Percentiles rank a stretch among this genome's conserved stretches.
phyloP scores from a whole-genome alignment of 2,329 filamentous ascomycete species.

The Chrysoporthe austroafricana region DNA sequence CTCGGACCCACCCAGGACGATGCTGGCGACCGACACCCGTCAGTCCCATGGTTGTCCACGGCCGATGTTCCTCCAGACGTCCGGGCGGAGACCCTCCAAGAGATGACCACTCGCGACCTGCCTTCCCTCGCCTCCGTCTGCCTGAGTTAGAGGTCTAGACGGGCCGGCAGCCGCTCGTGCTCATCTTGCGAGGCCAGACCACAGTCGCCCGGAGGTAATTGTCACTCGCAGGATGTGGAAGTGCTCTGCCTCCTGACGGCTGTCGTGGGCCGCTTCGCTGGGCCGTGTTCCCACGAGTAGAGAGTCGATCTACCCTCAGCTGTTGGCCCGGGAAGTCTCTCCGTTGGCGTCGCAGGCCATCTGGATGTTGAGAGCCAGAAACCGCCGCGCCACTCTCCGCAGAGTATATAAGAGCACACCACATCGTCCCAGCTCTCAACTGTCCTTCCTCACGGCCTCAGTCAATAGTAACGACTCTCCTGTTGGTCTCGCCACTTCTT shows the following conservation, averaged over 20 bases:
- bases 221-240: background rate
- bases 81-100: background rate
- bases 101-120: background rate
- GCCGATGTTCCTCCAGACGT: conserved; percentile 2
- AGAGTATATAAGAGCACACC: conserved; percentile 2
- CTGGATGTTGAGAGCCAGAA: background rate
- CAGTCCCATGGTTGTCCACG: background rate
- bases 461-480: background rate
- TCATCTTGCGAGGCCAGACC: background rate
- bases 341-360: background rate
- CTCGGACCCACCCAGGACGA: background rate
- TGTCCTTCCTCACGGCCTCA: background rate
- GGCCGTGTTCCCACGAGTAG: conserved; percentile 17
- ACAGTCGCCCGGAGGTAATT: too few species aligned
- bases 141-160: background rate
- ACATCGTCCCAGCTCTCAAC: too few species aligned
- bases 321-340: conserved; percentile 5
- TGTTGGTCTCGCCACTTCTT: background rate
- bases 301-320: background rate
- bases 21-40: background rate
- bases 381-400: background rate
- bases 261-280: conserved; percentile 7
- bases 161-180: conserved; percentile 13
- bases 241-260: background rate
- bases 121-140: background rate